phyloP scores from a whole-genome alignment of 441 rosid genomes.

The Daphne laureola region DNA sequence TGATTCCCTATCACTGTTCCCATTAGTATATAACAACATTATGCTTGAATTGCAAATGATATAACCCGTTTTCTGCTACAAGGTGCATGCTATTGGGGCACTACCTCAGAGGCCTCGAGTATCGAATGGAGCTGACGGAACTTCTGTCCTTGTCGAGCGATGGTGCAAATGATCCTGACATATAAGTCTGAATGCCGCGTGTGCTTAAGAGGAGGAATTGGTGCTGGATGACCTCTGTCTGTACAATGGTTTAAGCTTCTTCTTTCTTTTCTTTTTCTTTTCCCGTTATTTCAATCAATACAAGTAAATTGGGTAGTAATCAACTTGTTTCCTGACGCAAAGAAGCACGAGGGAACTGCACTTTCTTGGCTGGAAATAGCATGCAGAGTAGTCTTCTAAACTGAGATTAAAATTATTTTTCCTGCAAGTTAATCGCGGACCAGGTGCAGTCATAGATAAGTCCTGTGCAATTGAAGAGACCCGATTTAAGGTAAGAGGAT shows the following conservation, averaged over 20 bases:
- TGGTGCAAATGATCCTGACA: conserved; percentile 19
- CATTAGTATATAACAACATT: no score
- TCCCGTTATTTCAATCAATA: conserved; percentile 21
- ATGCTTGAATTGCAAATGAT: not conserved
- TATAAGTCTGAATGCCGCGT: no score
- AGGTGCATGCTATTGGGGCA: conserved; percentile 97
- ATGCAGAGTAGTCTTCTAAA: conserved; percentile 12
- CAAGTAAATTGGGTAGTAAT: conserved; percentile 5
- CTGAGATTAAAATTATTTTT: no score
- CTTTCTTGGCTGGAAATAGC: conserved; percentile 8
- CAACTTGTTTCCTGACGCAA: conserved; percentile 11
- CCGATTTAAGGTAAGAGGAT: no score
- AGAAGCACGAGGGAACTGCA: conserved; percentile 16
- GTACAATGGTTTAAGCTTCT: not conserved
- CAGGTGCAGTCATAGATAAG: no score
- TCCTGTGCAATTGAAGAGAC: no score
- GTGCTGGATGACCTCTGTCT: conserved; percentile 20
- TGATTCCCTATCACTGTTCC: no score
- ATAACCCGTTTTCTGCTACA: not conserved
- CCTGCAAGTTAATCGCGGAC: no score
- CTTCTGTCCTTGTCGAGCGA: conserved; percentile 51
- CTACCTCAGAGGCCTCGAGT: conserved; percentile 81
- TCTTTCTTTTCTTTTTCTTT: no score
- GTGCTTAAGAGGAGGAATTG: conserved; percentile 5
- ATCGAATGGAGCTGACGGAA: conserved; percentile 69